These are phyloP conservation scores for Capillidium heterosporum DNA, from an alignment of 371 early-diverging fungal species.

Conservation along the genomic window DNA sequence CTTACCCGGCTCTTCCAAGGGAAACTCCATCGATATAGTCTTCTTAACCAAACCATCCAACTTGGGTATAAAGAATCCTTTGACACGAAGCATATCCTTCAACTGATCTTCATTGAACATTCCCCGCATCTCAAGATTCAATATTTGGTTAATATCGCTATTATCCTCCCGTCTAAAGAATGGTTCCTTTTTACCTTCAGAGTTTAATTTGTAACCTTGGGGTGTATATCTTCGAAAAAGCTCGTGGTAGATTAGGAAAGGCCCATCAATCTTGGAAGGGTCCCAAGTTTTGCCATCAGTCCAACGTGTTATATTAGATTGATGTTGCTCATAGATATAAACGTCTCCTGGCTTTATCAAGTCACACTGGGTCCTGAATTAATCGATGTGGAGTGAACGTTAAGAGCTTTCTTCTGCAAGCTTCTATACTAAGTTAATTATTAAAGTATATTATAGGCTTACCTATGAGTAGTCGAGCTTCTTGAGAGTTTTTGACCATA, in stretches of 20 bases:
- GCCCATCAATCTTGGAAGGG: constrained; percentile 59
- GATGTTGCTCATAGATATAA: constrained; percentile 63
- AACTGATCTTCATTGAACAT: too few species aligned
- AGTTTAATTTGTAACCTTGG: not conserved
- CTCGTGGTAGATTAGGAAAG: constrained; percentile 58
- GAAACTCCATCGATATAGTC: constrained; percentile 52
- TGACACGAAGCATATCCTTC: not conserved
- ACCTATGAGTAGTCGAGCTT: too few species aligned
- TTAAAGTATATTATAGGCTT: too few species aligned
- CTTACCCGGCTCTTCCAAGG: too few species aligned
- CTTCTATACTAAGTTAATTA: too few species aligned
- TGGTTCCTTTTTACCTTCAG: not conserved
- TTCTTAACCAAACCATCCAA: constrained; percentile 56
- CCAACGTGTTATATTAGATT: constrained; percentile 73
- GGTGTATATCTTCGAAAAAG: constrained; percentile 12
- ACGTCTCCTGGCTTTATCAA: constrained; percentile 40
- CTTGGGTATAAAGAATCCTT: not conserved
- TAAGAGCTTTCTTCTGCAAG: too few species aligned
- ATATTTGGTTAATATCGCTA: not conserved
- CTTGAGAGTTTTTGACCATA: too few species aligned
- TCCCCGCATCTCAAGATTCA: not conserved
- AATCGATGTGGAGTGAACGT: too few species aligned
- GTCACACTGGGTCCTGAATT: too few species aligned
- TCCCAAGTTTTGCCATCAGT: constrained; percentile 77
- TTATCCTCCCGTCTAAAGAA: not conserved